These are phyloP conservation scores for Phytophthora podocarpi DNA, from an alignment of 352 stramenopile genomes.

Conservation along the genomic window DNA sequence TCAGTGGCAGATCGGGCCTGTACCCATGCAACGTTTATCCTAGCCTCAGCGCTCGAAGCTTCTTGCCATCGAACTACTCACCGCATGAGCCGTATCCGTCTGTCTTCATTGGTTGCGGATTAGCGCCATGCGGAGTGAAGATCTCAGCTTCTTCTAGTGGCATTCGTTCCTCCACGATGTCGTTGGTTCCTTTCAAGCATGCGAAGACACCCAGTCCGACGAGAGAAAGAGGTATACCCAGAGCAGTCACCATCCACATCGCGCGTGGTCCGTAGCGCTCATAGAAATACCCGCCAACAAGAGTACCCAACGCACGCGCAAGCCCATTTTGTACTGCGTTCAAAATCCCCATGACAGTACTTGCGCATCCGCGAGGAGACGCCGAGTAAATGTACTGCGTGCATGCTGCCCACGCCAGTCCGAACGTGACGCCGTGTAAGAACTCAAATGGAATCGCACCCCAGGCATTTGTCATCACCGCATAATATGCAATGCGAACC, in stretches of 20 bases:
- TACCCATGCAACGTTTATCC: too few species aligned
- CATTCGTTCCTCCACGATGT: neutral
- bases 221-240: constrained; percentile 25
- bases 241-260: constrained; percentile 52
- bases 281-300: constrained; percentile 60
- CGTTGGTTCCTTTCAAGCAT: constrained; percentile 6
- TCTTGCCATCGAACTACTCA: too few species aligned
- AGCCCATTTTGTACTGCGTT: constrained; percentile 57
- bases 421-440: constrained; percentile 55
- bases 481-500: constrained; percentile 50
- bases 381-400: constrained; percentile 57
- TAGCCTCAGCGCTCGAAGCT: too few species aligned
- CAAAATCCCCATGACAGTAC: constrained; percentile 56
- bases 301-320: constrained; percentile 42
- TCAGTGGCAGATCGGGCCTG: too few species aligned
- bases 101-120: constrained; percentile 2
- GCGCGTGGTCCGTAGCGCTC: constrained; percentile 43
- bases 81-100: neutral
- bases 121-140: constrained; percentile 10
- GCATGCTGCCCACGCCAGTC: constrained; percentile 42
- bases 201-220: constrained; percentile 12
- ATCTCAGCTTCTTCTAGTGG: constrained; percentile 3
- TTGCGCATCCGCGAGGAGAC: constrained; percentile 36
- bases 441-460: constrained; percentile 53
- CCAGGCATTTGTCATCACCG: constrained; percentile 55